Evolutionary conservation across 2,329 filamentous ascomycete genomes (phyloP).

Genomic region (Cryphonectria nitschkei): DNA sequence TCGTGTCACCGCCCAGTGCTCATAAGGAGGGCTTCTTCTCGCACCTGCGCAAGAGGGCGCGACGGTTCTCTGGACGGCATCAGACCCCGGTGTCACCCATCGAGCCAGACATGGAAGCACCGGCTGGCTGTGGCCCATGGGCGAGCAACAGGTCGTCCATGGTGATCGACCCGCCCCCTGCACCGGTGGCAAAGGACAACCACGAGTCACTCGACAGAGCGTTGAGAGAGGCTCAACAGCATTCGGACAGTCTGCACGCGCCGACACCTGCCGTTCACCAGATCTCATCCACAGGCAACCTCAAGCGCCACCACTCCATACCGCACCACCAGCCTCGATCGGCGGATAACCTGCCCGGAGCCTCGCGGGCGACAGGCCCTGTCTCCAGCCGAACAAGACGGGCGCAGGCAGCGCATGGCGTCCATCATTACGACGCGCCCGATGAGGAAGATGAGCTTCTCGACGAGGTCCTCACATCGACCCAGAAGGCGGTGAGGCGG

Average conservation of each 20-base stretch:
- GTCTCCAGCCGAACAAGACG: conserved; percentile 80
- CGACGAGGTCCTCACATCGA: conserved; percentile 82
- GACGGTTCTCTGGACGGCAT: conserved; percentile 89
- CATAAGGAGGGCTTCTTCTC: conserved; percentile 98
- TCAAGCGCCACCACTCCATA: conserved; percentile 69
- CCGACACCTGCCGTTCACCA: conserved; percentile 60
- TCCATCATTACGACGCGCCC: conserved; percentile 88
- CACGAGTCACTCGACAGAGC: conserved; percentile 66
- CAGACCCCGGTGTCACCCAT: conserved; percentile 78
- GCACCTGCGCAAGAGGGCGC: conserved; percentile 89
- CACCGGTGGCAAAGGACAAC: conserved; percentile 55
- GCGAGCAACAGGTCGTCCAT: conserved; percentile 83
- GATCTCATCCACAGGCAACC: conserved; percentile 51
- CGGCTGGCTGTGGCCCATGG: conserved; percentile 89
- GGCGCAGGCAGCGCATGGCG: conserved; percentile 74
- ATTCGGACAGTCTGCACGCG: conserved; percentile 47
- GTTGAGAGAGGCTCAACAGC: conserved; percentile 57
- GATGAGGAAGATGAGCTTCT: conserved; percentile 96
- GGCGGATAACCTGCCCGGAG: conserved; percentile 64
- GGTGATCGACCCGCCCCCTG: conserved; percentile 64
- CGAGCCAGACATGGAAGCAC: conserved; percentile 89
- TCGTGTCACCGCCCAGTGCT: conserved; percentile 75
- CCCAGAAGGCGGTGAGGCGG: conserved; percentile 73
- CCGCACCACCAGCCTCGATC: conserved; percentile 66
- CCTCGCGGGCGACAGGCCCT: conserved; percentile 58